Percentiles rank a stretch among this genome's conserved stretches.
phyloP scores from a whole-genome alignment of 2,329 filamentous ascomycete genomes.

The Orbilia blumenaviensis region DNA sequence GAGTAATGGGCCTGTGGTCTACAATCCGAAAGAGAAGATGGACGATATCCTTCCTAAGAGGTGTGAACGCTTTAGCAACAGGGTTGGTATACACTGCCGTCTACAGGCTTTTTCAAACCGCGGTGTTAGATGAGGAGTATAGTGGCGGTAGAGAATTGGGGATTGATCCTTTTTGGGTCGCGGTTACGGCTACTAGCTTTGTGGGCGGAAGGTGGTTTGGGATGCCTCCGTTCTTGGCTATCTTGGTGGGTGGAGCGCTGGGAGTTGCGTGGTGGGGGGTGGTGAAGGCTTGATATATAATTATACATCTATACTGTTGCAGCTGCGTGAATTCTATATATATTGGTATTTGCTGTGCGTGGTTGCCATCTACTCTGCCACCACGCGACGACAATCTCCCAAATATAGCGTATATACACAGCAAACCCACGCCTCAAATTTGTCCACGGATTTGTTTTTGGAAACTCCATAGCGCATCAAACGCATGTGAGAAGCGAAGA shows the following conservation, averaged over 20 bases:
- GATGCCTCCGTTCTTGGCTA: constrained; percentile 22
- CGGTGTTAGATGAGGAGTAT: constrained; percentile 66
- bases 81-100: constrained; percentile 72
- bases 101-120: constrained; percentile 71
- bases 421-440: no score
- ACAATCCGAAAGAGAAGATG: constrained; percentile 63
- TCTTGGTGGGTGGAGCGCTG: constrained; percentile 27
- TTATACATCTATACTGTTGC: background rate
- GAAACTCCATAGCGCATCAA: no score
- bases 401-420: no score
- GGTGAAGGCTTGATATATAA: constrained; percentile 19
- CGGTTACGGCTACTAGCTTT: constrained; percentile 64
- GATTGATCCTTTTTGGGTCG: constrained; percentile 71
- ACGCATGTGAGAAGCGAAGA: no score
- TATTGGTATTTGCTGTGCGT: background rate
- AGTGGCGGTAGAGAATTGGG: constrained; percentile 66
- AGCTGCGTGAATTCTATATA: no score
- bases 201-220: constrained; percentile 48
- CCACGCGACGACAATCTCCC: no score
- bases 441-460: no score
- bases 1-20: constrained; percentile 68
- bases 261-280: constrained; percentile 33
- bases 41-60: constrained; percentile 66
- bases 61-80: constrained; percentile 70
- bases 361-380: no score